Conservation (phyloP, 169 alveolate species). For the Cryptosporidium andersoni region DNA sequence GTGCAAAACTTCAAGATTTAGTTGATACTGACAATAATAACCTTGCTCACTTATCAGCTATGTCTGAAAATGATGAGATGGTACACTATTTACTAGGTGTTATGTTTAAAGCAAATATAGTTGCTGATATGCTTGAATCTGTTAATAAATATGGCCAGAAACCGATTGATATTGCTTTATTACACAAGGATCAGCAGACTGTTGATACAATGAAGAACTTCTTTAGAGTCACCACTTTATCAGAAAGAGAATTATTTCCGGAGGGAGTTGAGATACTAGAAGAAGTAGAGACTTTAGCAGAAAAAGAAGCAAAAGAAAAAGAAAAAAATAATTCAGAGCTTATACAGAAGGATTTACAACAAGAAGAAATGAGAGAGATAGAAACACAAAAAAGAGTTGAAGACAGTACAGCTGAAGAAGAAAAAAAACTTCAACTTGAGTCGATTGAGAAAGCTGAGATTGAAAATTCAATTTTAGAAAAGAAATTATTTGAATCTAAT, state of each 20-base stretch:
- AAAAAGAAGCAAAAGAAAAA: slow-evolving; percentile 25
- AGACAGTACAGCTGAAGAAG: slow-evolving; percentile 13
- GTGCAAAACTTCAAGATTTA: slow-evolving; percentile 31
- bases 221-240: slow-evolving; percentile 58
- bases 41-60: slow-evolving; percentile 63
- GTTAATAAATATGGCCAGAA: slow-evolving; percentile 51
- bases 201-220: slow-evolving; percentile 68
- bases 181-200: slow-evolving; percentile 61
- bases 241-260: slow-evolving; percentile 62
- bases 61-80: slow-evolving; percentile 69
- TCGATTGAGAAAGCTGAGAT: neutral
- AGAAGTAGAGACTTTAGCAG: slow-evolving; percentile 38
- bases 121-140: slow-evolving; percentile 66
- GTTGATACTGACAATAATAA: slow-evolving; percentile 58
- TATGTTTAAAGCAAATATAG: slow-evolving; percentile 66
- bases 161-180: slow-evolving; percentile 62
- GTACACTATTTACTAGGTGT: slow-evolving; percentile 63
- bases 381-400: neutral
- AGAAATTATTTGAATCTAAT: neutral
- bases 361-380: neutral
- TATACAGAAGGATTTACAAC: slow-evolving; percentile 41
- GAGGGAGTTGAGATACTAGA: slow-evolving; percentile 68
- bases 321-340: slow-evolving; percentile 25
- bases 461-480: slow-evolving; percentile 13
- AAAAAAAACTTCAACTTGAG: slow-evolving; percentile 2